phyloP scores from a whole-genome alignment of 2,329 filamentous ascomycete species.

The Fusarium armeniacum region DNA sequence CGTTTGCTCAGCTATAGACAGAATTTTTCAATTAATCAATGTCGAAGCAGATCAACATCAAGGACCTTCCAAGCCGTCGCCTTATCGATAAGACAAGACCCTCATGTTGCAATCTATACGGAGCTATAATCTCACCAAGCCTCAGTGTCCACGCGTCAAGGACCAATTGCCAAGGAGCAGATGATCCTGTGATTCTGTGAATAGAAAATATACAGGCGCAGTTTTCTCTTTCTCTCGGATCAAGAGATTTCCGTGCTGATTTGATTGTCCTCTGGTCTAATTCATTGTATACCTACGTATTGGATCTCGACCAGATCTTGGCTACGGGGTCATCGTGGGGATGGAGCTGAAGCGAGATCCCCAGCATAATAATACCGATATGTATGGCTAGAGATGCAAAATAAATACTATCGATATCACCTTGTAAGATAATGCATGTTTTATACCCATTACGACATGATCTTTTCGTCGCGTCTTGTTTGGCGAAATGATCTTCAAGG shows the following conservation, averaged over 20 bases:
- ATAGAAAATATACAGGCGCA: slow-evolving; percentile 15
- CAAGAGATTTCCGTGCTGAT: slow-evolving; percentile 15
- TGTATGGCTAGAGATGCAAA: not conserved
- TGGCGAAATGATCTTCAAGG: slow-evolving; percentile 15
- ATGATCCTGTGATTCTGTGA: not conserved
- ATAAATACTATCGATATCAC: not conserved
- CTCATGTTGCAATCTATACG: not conserved
- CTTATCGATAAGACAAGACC: slow-evolving; percentile 33
- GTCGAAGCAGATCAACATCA: not conserved
- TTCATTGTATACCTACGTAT: not conserved
- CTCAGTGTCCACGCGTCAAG: slow-evolving; percentile 39
- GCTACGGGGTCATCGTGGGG: slow-evolving; percentile 13
- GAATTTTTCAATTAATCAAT: not conserved
- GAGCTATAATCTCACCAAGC: slow-evolving; percentile 37
- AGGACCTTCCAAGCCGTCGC: not conserved
- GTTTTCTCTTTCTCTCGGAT: slow-evolving; percentile 13
- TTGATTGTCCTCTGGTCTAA: not conserved
- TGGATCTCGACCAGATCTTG: slow-evolving; percentile 9
- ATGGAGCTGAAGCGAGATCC: slow-evolving; percentile 31
- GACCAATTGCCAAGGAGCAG: not conserved
- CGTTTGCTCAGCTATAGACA: not conserved
- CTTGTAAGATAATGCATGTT: not conserved
- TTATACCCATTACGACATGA: slow-evolving; percentile 20
- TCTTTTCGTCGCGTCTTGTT: not conserved
- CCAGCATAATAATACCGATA: not conserved